Conservation (phyloP, 2,329 filamentous ascomycete genomes). For the Xylariales sp. region DNA sequence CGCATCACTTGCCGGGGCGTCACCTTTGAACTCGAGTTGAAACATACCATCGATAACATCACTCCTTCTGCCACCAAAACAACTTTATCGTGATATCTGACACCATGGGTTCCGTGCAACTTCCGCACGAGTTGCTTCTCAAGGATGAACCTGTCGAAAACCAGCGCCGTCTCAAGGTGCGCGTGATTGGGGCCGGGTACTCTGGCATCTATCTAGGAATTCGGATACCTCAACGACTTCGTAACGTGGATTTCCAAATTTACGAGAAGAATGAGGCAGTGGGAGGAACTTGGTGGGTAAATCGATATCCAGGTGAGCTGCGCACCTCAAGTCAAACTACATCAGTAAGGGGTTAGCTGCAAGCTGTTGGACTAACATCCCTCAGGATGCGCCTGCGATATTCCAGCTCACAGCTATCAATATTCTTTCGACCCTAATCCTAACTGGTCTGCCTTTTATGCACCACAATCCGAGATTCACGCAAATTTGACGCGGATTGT, state of each 20-base stretch:
- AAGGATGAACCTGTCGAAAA: slow-evolving; percentile 25
- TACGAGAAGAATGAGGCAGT: slow-evolving; percentile 30
- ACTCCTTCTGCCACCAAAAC: no score
- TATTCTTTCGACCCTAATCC: slow-evolving; percentile 53
- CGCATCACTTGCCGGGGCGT: no score
- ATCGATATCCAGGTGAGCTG: slow-evolving; percentile 29
- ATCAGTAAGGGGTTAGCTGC: no score
- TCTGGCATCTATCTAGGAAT: slow-evolving; percentile 31
- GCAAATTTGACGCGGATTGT: slow-evolving; percentile 43
- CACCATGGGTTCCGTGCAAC: not conserved
- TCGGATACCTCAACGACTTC: slow-evolving; percentile 28
- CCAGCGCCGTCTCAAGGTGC: slow-evolving; percentile 29
- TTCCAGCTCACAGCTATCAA: slow-evolving; percentile 48
- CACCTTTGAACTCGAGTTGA: no score
- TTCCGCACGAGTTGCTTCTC: slow-evolving; percentile 13
- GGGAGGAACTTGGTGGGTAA: slow-evolving; percentile 35
- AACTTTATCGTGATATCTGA: no score
- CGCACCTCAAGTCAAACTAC: no score
- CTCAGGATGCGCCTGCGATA: slow-evolving; percentile 28
- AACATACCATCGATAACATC: no score
- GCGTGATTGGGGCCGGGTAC: slow-evolving; percentile 30
- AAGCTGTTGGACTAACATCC: no score
- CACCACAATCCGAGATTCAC: slow-evolving; percentile 42
- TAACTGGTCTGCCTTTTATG: slow-evolving; percentile 48
- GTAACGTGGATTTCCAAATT: slow-evolving; percentile 28